These are phyloP conservation scores for Colletotrichum limetticola DNA, from an alignment of 2,329 filamentous ascomycete species.

Conservation along the genomic window DNA sequence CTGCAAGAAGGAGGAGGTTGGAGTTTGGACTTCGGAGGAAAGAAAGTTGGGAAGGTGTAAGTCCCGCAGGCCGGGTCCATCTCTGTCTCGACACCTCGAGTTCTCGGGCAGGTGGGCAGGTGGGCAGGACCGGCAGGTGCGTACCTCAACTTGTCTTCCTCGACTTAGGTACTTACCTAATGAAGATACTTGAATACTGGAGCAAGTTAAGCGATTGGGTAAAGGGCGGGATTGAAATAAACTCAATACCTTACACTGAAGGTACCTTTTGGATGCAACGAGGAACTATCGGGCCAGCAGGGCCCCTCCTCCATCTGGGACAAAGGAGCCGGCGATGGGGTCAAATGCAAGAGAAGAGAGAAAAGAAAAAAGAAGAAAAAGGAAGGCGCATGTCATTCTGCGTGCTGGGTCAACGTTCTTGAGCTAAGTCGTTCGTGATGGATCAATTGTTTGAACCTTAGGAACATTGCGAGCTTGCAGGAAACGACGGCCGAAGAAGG, in stretches of 20 bases:
- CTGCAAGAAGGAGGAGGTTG: background rate
- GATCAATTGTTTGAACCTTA: too few species aligned
- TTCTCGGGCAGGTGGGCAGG: background rate
- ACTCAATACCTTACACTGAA: background rate
- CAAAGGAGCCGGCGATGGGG: too few species aligned
- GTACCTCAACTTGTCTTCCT: fast-evolving
- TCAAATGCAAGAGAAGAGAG: too few species aligned
- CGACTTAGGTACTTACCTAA: background rate
- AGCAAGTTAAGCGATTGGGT: background rate
- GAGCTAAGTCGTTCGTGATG: too few species aligned
- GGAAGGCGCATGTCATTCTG: too few species aligned
- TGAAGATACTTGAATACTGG: background rate
- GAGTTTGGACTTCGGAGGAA: background rate
- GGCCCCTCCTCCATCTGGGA: too few species aligned
- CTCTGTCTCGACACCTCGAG: background rate
- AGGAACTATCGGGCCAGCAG: background rate
- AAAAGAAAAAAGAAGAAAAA: too few species aligned
- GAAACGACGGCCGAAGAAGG: too few species aligned
- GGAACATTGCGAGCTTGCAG: too few species aligned
- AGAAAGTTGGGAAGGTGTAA: background rate
- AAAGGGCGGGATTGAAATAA: background rate
- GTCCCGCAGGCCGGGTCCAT: background rate
- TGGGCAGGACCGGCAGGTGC: background rate
- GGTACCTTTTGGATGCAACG: background rate
- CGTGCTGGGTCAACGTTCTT: too few species aligned